Evolutionary conservation across 768 basidiomycete genomes (phyloP), one percentile per base, ranked within the genome.

Genomic region (Mycena pura): DNA sequence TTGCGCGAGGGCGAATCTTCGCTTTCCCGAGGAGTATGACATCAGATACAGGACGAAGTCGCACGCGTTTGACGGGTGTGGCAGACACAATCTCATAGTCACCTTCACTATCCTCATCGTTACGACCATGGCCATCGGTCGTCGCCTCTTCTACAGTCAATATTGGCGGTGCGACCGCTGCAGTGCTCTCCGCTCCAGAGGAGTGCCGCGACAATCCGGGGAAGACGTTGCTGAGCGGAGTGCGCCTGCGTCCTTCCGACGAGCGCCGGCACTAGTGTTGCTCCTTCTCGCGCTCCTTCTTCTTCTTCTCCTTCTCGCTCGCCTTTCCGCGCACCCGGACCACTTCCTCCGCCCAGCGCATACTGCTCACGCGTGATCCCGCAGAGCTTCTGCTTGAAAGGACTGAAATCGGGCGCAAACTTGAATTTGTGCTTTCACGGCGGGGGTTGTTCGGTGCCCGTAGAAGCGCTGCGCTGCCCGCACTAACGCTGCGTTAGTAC

Each of bases 21-120:
- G 8, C 28, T n/a, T 21, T 24, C 19, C 22, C 38, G 14, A 39
- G 15, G 0, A 57, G 19, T 50, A 46, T 39, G 6, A 62, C 64
- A 68, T 93, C 92, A 0, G 88, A 90, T 43, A 87, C 62, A 0
- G 91, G 90, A 15, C 91, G 79, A 2, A 76, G 72, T 13, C 89
- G 78, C 0, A 77, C 69, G 38, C 78, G 79, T 76, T 81, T 83
- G 29, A 77, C 68, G 2, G 82, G 83, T 19, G 84, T 85, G 31
- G 64, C 70, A 36, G 32, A 65, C 57, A 64, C 60, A 32, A 62
- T 63, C 34, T 58, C 25, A 54, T 43, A 47, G 22, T 60, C 62
- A 22, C 49, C 57, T 19, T 53, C 65, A 17, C 29, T 50, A 14
- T 74, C 65, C 7, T 64, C 73, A 17, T 65, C 71, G 3, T 58